phyloP scores from a whole-genome alignment of 352 stramenopile species.

The Phytophthora pini region DNA sequence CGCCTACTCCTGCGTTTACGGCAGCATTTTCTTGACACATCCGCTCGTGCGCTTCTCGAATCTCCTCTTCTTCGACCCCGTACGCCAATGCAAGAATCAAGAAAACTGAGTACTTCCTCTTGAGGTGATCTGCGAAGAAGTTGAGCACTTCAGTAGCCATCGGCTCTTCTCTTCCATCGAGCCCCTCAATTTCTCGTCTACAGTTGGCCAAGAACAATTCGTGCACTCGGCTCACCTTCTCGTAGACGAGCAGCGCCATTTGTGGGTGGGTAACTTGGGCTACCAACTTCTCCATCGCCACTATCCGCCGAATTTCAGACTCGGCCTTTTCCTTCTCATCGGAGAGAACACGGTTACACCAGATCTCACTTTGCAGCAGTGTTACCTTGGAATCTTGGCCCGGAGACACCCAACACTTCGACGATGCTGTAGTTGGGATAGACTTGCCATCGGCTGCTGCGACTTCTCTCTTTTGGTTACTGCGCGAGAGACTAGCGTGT shows the following conservation, averaged over 20 bases:
- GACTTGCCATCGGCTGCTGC: slow-evolving; percentile 13
- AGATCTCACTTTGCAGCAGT: slow-evolving; percentile 86
- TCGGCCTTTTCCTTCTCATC: slow-evolving; percentile 86
- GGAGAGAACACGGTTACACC: slow-evolving; percentile 82
- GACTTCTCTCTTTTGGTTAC: slow-evolving; percentile 30
- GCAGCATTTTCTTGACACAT: slow-evolving; percentile 87
- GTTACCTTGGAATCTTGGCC: slow-evolving; percentile 85
- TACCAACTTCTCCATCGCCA: slow-evolving; percentile 89
- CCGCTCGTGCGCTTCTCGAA: slow-evolving; percentile 77
- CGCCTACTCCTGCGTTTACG: slow-evolving; percentile 74
- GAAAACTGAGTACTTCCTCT: slow-evolving; percentile 90
- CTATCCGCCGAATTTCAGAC: slow-evolving; percentile 80
- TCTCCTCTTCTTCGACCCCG: slow-evolving; percentile 78
- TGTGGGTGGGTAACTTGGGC: slow-evolving; percentile 74
- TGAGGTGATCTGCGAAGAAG: slow-evolving; percentile 88
- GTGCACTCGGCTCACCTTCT: slow-evolving; percentile 90
- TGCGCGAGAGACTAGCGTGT: slow-evolving; percentile 20
- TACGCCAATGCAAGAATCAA: slow-evolving; percentile 83
- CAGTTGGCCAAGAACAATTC: slow-evolving; percentile 86
- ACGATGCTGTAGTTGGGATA: neutral
- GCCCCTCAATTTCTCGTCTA: slow-evolving; percentile 70
- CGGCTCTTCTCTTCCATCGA: slow-evolving; percentile 49
- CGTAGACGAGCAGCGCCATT: slow-evolving; percentile 89
- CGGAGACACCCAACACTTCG: slow-evolving; percentile 70
- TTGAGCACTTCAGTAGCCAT: slow-evolving; percentile 73